Evolutionary conservation across 2,329 filamentous ascomycete species (phyloP), one percentile per base, ranked within the genome.

Genomic region (Claviceps capensis): DNA sequence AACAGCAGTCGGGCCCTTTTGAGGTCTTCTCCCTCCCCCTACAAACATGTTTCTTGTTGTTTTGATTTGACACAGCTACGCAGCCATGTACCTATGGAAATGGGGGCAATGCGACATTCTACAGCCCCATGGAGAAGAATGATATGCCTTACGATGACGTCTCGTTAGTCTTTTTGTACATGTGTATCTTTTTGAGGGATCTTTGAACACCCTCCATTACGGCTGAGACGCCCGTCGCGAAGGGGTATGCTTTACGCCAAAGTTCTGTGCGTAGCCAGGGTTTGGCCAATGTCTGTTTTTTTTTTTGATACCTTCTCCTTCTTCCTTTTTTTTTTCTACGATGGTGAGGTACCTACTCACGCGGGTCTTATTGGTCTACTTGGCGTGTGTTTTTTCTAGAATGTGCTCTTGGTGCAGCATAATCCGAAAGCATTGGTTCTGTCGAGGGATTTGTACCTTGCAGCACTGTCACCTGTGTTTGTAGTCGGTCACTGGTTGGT

Each of bases 121-220:
- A 53, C 36, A 44, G 34, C 49, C 34, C 36, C n/a, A 38, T 13
- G 30, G 13, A 34, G 36, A 38, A 37, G 42, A 38, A 42, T 30
- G 37, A 50, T 47, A 53, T 48, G 49, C 47, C 40, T 53, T 46
- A 56, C 43, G 55, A 56, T 54, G 34, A 56, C 51, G 51, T 51
- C 26, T 52, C 44, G 46, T 46, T 22, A 19, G 8, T 40, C 50
- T 3, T 43, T 48, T 47, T 36, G 42, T 46, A 45, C 49, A 17
- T 17, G 36, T 36, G 14, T 22, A 47, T 17, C 48, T 40, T 38
- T n/a, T 22, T 34, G n/a, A 14, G 11, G 16, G 19, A 36, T 26
- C 34, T 46, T 43, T 22, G 5, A 38, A 40, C 30, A 34, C n/a
- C 3, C 34, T 30, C 42, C 44, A 47, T 47, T 30, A 41, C 47